Base-by-base conservation (phyloP, 2,329 filamentous ascomycete genomes). In the Microdochium paspali region DNA sequence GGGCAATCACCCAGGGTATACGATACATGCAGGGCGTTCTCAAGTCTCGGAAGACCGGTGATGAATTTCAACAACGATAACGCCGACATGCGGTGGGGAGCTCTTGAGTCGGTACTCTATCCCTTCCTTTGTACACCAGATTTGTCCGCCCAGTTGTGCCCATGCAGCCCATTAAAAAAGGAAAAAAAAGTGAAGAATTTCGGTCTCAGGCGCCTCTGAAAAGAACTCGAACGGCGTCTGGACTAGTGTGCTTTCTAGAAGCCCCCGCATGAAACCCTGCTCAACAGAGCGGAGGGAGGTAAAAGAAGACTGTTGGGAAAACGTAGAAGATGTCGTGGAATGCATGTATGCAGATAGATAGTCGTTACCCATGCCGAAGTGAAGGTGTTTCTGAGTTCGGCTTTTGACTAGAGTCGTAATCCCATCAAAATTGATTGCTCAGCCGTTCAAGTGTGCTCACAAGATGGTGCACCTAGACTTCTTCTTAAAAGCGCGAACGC, bases 401-500 rank as follows among this genome's bases (percentile, higher is more conserved):
- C 26, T 28, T 28, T 47, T 47, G 47, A 52, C 42, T 24, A 12
- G 21, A 31, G n/a, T n/a, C n/a, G n/a, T n/a, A n/a, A n/a, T n/a
- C n/a, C n/a, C n/a, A n/a, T n/a, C n/a, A n/a, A n/a, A n/a, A n/a
- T n/a, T n/a, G n/a, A n/a, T n/a, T n/a, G n/a, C n/a, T n/a, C n/a
- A n/a, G n/a, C n/a, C n/a, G n/a, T n/a, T n/a, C n/a, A n/a, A n/a
- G n/a, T n/a, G n/a, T n/a, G 47, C 51, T 64, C 79, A 40, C 35
- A 40, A 40, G 35, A 40, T 40, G 20, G 35, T 40, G 35, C 35
- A 40, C 35, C 35, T 40, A 40, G 35, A 40, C 82, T 88, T 93
- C 73, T 84, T 84, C 76, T 83, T 88, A 70, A 73, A 63, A 55
- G 64, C 61, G 50, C 69, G 69, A 49, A 73, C 60, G 48, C 69